Conservation (phyloP, 179 eudicot genomes). For the Nepenthes alata region DNA sequence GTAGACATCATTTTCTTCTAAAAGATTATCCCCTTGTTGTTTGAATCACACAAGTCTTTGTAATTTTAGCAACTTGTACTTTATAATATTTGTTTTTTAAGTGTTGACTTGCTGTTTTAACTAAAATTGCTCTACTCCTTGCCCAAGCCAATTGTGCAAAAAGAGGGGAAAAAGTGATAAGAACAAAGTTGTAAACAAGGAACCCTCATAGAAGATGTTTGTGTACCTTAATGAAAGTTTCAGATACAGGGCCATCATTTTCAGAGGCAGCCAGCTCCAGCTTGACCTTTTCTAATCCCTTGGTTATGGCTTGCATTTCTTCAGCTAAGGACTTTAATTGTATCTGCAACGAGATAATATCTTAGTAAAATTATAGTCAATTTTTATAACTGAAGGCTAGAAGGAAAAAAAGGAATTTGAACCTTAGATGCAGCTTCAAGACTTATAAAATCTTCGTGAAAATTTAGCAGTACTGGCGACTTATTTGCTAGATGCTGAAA, state of each 20-base stretch:
- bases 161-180: background rate
- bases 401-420: background rate
- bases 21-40: too few relatives aligned
- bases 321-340: constrained; percentile 85
- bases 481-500: constrained; percentile 61
- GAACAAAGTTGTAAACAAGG: background rate
- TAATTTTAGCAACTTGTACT: too few relatives aligned
- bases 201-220: background rate
- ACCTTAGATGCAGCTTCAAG: constrained; percentile 93
- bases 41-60: too few relatives aligned
- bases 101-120: background rate
- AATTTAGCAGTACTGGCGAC: constrained; percentile 63
- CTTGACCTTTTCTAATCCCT: constrained; percentile 68
- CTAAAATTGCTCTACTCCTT: background rate
- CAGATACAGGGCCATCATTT: constrained; percentile 78
- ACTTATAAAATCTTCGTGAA: constrained; percentile 60
- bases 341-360: constrained; percentile 38
- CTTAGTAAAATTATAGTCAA: constrained; percentile 3
- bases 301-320: constrained; percentile 88
- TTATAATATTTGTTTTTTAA: too few relatives aligned
- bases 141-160: background rate
- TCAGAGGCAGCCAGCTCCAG: constrained; percentile 65
- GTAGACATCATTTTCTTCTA: too few relatives aligned
- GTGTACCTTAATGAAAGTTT: constrained; percentile 54
- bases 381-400: background rate